Conservation (phyloP, 2,329 filamentous ascomycete species). For the Pseudogymnoascus sp. region DNA sequence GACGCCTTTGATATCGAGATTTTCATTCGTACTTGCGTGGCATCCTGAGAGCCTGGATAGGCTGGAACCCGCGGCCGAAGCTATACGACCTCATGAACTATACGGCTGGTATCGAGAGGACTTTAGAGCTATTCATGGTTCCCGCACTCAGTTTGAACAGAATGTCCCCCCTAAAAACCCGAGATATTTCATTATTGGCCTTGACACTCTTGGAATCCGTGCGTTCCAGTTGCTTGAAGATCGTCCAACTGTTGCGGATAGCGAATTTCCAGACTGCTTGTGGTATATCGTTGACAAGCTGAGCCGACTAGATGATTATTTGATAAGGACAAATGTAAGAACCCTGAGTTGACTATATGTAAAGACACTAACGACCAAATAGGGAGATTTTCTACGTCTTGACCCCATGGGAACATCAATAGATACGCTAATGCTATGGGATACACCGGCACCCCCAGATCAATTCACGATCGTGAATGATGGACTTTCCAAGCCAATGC, state of each 20-base stretch:
- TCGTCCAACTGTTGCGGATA: not conserved
- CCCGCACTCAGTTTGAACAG: not conserved
- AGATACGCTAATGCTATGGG: slow-evolving; percentile 5
- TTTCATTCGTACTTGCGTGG: slow-evolving; percentile 1
- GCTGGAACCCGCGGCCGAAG: not conserved
- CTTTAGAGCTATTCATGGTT: not conserved
- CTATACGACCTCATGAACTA: not conserved
- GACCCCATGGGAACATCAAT: not conserved
- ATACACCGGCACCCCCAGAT: not conserved
- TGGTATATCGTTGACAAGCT: slow-evolving; percentile 9
- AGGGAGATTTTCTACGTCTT: slow-evolving; percentile 4
- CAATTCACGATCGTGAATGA: not conserved
- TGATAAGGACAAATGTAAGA: slow-evolving; percentile 1
- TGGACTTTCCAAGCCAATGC: not conserved
- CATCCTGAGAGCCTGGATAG: not conserved
- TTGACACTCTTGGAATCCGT: slow-evolving; percentile 1
- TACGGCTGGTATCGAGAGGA: not conserved
- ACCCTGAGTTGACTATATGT: not conserved
- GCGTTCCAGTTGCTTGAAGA: slow-evolving; percentile 3
- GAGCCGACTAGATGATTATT: not conserved
- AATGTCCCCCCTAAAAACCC: not conserved
- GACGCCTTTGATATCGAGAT: not conserved
- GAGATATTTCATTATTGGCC: not conserved
- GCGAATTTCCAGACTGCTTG: not conserved
- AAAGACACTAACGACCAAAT: not conserved